Conservation (phyloP, 331 rosid genomes). For the Quercus lobata region DNA sequence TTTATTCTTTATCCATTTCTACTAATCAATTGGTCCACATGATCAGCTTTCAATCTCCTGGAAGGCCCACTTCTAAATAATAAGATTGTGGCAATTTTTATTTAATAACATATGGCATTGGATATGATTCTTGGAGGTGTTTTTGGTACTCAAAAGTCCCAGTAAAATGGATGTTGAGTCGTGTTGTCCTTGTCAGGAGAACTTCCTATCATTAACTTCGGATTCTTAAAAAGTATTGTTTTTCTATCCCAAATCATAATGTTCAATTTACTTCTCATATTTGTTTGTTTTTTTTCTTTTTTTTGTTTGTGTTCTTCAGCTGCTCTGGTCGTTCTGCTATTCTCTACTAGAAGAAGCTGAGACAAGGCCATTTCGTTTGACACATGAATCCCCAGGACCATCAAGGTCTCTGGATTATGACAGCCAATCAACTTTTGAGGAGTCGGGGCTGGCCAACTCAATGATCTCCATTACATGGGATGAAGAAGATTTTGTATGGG, state of each 20-base stretch:
- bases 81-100: no score
- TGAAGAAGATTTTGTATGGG: no score
- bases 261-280: neutral
- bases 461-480: conserved; percentile 66
- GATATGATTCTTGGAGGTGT: neutral
- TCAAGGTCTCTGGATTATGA: conserved; percentile 58
- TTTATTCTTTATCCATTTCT: neutral
- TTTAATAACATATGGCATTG: no score
- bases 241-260: neutral
- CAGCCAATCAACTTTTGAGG: conserved; percentile 53
- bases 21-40: neutral
- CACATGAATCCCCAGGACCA: conserved; percentile 89
- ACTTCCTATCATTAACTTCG: neutral
- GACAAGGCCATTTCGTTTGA: conserved; percentile 55
- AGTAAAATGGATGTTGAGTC: neutral
- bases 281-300: neutral
- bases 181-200: neutral
- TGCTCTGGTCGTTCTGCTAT: conserved; percentile 91
- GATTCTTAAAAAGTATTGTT: neutral
- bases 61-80: neutral
- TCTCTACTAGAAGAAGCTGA: conserved; percentile 59
- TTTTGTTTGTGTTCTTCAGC: conserved; percentile 39
- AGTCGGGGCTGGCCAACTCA: conserved; percentile 87
- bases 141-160: neutral
- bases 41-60: neutral